phyloP scores from a whole-genome alignment of 2,329 filamentous ascomycete species.

The Ascomycota sp. region DNA sequence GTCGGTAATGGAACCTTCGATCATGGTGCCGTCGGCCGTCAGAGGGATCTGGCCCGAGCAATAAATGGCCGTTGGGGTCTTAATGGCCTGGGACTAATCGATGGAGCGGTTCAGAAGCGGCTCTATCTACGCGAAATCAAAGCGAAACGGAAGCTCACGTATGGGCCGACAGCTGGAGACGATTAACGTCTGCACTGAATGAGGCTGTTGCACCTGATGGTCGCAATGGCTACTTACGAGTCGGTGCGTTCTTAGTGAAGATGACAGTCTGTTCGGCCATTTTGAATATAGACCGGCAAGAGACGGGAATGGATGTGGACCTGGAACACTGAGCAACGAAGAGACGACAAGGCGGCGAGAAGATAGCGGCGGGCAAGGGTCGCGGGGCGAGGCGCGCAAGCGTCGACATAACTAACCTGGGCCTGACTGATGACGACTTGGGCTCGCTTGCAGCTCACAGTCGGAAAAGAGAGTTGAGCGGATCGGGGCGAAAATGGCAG shows the following conservation, averaged over 20 bases:
- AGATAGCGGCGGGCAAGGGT: constrained; percentile 1
- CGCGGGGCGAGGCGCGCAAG: constrained; percentile 4
- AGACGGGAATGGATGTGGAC: constrained; percentile 12
- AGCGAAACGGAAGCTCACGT: constrained; percentile 22
- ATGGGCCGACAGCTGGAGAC: constrained; percentile 33
- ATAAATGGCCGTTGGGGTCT: constrained; percentile 42
- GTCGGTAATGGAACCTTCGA: constrained; percentile 38
- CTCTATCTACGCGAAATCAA: too few species aligned
- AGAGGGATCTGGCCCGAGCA: constrained; percentile 53
- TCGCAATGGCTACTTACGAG: constrained; percentile 21
- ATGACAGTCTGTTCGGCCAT: constrained; percentile 28
- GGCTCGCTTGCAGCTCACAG: too few species aligned
- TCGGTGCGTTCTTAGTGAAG: constrained; percentile 35
- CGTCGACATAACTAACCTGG: background rate
- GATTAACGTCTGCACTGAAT: background rate
- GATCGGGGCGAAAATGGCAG: too few species aligned
- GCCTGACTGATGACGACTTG: too few species aligned
- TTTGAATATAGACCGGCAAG: constrained; percentile 13
- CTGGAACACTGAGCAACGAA: constrained; percentile 3
- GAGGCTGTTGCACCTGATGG: too few species aligned
- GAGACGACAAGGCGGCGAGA: constrained; percentile 1
- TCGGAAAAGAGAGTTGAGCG: too few species aligned
- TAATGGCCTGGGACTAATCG: constrained; percentile 39
- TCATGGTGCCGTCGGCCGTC: constrained; percentile 29
- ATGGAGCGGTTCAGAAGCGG: background rate